Conservation (phyloP, 2,329 filamentous ascomycete species). For the Lasiodiplodia citricola region DNA sequence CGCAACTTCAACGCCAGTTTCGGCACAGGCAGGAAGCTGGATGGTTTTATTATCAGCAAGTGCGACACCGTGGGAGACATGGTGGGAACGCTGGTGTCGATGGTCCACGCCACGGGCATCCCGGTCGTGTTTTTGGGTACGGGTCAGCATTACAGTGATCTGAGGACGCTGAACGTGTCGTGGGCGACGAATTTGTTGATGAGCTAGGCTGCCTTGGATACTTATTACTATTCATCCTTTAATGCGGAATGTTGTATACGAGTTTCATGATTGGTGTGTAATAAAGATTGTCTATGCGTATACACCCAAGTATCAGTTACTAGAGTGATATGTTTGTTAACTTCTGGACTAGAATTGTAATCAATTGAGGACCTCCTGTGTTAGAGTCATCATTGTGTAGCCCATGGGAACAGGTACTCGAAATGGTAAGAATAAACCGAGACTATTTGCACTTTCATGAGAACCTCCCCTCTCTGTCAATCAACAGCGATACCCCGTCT, state of each 20-base stretch:
- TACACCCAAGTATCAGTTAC: not conserved
- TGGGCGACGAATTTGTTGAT: conserved; percentile 67
- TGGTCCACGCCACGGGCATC: conserved; percentile 96
- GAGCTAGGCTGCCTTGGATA: conserved; percentile 44
- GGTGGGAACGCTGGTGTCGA: conserved; percentile 93
- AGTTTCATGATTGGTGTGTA: not conserved
- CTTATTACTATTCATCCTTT: not conserved
- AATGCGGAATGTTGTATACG: not conserved
- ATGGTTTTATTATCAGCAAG: conserved; percentile 98
- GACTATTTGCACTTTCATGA: too few relatives aligned
- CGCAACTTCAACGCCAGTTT: conserved; percentile 96
- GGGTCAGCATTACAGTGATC: conserved; percentile 70
- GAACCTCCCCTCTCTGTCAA: not conserved
- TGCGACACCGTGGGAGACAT: conserved; percentile 99
- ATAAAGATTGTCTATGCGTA: not conserved
- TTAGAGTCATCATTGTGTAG: not conserved
- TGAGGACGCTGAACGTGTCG: conserved; percentile 67
- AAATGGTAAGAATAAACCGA: too few relatives aligned
- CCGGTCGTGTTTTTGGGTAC: conserved; percentile 90
- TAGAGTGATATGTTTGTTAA: not conserved
- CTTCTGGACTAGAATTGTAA: not conserved
- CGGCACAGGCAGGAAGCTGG: conserved; percentile 77
- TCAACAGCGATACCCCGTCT: not conserved
- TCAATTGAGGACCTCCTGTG: not conserved
- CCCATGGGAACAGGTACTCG: not conserved